Conservation (phyloP, 768 basidiomycete species). For the Chiua virens region DNA sequence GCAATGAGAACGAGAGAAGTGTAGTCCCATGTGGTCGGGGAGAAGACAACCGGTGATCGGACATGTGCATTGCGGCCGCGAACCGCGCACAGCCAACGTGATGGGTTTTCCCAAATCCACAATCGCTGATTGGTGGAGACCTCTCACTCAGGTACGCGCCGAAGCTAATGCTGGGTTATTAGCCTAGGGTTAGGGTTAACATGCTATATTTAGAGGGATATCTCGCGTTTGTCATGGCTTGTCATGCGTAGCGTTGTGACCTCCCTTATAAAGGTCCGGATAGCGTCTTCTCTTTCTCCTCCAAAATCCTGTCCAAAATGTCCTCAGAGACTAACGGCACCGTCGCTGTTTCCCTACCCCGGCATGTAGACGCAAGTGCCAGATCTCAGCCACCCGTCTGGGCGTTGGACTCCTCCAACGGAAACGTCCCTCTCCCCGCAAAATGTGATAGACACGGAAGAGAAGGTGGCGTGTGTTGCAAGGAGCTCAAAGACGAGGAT, state of each 20-base stretch:
- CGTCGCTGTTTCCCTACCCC: slow-evolving; percentile 21
- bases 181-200: slow-evolving; percentile 12
- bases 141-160: no score
- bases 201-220: background rate
- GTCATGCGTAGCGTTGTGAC: no score
- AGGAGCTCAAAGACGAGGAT: slow-evolving; percentile 78
- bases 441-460: slow-evolving; percentile 59
- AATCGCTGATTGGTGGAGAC: slow-evolving; percentile 9
- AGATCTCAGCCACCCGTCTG: slow-evolving; percentile 57
- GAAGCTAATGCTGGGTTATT: no score
- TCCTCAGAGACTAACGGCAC: slow-evolving; percentile 14
- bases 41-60: no score
- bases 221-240: no score
- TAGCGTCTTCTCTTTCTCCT: background rate
- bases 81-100: background rate
- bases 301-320: slow-evolving; percentile 15
- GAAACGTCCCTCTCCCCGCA: slow-evolving; percentile 47
- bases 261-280: slow-evolving; percentile 9
- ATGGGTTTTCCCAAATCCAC: slow-evolving; percentile 10
- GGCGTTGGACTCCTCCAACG: slow-evolving; percentile 50
- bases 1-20: no score
- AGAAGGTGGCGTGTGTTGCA: slow-evolving; percentile 77
- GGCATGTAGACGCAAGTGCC: slow-evolving; percentile 4
- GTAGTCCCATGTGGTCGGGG: no score
- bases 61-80: no score